Base-by-base conservation (phyloP, 2,329 filamentous ascomycete genomes). In the Exophiala sideris region DNA sequence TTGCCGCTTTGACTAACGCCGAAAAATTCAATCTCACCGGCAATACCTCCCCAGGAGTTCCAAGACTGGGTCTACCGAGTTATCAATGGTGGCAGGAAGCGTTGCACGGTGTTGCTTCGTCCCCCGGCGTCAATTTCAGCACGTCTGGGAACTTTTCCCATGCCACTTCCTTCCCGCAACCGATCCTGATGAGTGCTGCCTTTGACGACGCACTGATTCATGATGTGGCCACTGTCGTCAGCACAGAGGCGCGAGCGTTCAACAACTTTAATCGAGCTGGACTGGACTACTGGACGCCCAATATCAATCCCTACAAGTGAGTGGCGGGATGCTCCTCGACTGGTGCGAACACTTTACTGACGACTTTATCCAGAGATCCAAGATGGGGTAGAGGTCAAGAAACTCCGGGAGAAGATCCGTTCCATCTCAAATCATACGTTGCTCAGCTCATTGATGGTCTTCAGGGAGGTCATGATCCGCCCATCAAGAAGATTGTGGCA, bases 121-220 rank as follows among this genome's bases (percentile, higher is more conserved):
- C 75, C 16, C 78, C 78, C 0, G 83, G 81, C 0, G 79, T 81
- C 5, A 72, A 77, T 29, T 84, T 83, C 66, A 74, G 76, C n/a
- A 66, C 67, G 5, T 70, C 69, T 10, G 79, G 78, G 2, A 68
- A 78, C 9, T 87, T 77, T 65, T 79, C 74, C 57, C 80, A 79
- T 64, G 81, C 84, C 0, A 87, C 85, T 0, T 83, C 80, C 0
- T 88, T 87, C 63, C 83, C 85, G 0, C 78, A 81, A 64, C 84
- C 84, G 0, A 84, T 88, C 48, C 68, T 79, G 1, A 78, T 84
- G 62, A 79, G 79, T 18, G 82, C 84, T 0, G 78, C 84, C 0
- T 84, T 88, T 58, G 83, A 88, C 58, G 82, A 86, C 58, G 76
- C 77, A 0, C 68, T 88, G 32, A 79, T 88, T 58, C 66, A 76